phyloP scores from a whole-genome alignment of 129 eudicot genomes.

The Flaveria ramosissima region DNA sequence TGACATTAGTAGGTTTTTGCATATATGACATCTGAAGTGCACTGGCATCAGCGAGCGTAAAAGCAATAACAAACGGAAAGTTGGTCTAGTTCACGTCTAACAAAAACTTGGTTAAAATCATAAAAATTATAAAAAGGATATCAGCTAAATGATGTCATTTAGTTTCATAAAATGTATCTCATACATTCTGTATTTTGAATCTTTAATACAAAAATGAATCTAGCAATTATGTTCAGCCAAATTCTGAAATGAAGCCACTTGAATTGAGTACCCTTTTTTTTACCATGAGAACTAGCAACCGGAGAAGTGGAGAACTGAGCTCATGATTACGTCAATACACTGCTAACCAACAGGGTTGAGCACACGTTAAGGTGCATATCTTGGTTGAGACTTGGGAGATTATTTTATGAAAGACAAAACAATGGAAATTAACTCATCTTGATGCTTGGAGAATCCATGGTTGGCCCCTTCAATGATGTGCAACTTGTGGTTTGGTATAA shows the following conservation, averaged over 20 bases:
- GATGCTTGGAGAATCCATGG: slow-evolving; percentile 48
- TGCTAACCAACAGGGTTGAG: too few relatives aligned
- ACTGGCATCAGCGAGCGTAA: not conserved
- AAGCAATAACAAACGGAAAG: not conserved
- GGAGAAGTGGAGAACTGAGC: too few relatives aligned
- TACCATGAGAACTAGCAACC: too few relatives aligned
- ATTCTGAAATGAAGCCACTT: not conserved
- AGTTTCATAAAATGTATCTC: not conserved
- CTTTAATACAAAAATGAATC: slow-evolving; percentile 13
- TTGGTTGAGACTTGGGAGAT: slow-evolving; percentile 10
- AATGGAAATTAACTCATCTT: slow-evolving; percentile 40
- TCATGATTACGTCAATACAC: too few relatives aligned
- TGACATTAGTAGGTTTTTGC: not conserved
- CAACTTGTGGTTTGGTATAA: slow-evolving; percentile 75
- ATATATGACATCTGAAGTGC: not conserved
- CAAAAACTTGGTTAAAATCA: not conserved
- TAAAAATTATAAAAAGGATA: too few relatives aligned
- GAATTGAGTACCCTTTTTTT: too few relatives aligned
- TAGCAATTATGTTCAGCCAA: not conserved
- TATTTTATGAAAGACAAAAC: slow-evolving; percentile 43
- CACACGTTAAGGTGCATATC: not conserved
- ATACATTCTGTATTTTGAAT: not conserved
- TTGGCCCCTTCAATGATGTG: slow-evolving; percentile 49
- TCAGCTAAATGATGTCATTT: not conserved
- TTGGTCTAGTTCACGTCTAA: not conserved